Percentiles rank a stretch among this genome's conserved stretches.
Conservation (phyloP, 805 yeast species). For the Starmerella etchellsii region DNA sequence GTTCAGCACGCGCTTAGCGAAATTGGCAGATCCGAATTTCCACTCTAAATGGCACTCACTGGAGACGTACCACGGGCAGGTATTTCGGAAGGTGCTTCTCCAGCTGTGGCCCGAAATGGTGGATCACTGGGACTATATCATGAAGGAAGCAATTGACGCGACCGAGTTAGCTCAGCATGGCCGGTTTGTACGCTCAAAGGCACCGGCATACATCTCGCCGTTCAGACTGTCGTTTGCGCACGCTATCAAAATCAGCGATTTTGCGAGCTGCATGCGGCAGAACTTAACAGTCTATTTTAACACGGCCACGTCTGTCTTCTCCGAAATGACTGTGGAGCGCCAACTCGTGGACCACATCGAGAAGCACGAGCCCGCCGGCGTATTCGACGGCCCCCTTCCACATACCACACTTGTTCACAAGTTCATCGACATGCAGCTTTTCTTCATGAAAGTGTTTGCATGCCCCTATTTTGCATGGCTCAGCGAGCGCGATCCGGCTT, state of each 20-base stretch:
- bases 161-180: constrained; percentile 92
- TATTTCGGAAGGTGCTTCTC: constrained; percentile 40
- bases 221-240: constrained; percentile 23
- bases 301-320: background rate
- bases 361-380: background rate
- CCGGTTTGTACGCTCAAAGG: constrained; percentile 1
- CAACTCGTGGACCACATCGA: background rate
- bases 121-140: constrained; percentile 8
- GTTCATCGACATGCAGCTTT: constrained; percentile 10
- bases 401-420: background rate
- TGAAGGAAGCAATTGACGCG: constrained; percentile 39
- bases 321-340: background rate
- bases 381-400: background rate
- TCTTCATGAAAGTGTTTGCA: constrained; percentile 9
- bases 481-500: constrained; percentile 6
- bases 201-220: background rate
- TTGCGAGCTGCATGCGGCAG: constrained; percentile 64
- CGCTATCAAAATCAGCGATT: constrained; percentile 87
- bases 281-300: background rate
- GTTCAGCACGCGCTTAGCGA: constrained; percentile 65
- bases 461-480: constrained; percentile 18
- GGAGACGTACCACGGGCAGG: constrained; percentile 68
- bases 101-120: constrained; percentile 36
- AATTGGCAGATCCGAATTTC: constrained; percentile 46
- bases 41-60: constrained; percentile 51